These are phyloP conservation scores for Secale cereale DNA, from an alignment of 176 grass and related monocot species.

Conservation along the genomic window DNA sequence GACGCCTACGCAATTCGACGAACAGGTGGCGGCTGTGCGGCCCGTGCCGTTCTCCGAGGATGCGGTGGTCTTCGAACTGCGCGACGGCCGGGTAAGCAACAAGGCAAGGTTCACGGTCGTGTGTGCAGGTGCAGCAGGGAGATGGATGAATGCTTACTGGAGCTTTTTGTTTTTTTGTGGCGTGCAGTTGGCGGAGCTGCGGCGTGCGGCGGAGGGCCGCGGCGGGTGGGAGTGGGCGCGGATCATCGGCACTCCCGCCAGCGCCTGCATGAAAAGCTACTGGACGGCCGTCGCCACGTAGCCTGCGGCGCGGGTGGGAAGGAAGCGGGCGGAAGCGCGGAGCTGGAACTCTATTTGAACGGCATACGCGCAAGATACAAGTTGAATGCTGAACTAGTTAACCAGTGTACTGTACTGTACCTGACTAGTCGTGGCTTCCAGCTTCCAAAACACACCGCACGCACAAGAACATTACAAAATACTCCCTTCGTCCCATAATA, in stretches of 20 bases:
- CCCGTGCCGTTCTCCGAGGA: conserved; percentile 82
- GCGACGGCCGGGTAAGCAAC: conserved; percentile 84
- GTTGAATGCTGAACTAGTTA: not conserved
- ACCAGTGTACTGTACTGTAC: not conserved
- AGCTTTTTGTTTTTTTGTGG: not conserved
- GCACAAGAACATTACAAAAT: too few species aligned
- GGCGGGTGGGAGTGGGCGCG: conserved; percentile 68
- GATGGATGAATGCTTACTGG: not conserved
- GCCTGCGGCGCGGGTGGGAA: not conserved
- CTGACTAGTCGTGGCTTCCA: not conserved
- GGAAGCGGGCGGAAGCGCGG: not conserved
- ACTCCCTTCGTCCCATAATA: too few species aligned
- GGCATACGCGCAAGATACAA: not conserved
- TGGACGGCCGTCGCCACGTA: conserved; percentile 84
- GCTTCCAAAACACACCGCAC: too few species aligned
- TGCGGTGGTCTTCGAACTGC: conserved; percentile 76
- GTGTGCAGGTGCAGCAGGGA: not conserved
- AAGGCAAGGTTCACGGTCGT: too few species aligned
- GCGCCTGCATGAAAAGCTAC: conserved; percentile 78
- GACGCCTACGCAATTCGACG: conserved; percentile 15
- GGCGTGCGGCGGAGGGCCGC: conserved; percentile 40
- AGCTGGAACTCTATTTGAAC: not conserved
- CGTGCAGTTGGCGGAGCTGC: conserved; percentile 86
- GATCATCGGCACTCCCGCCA: conserved; percentile 77
- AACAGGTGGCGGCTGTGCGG: conserved; percentile 67